These are phyloP conservation scores for Sporothrix variecibatus DNA, from an alignment of 2,329 filamentous ascomycete species.

Conservation along the genomic window DNA sequence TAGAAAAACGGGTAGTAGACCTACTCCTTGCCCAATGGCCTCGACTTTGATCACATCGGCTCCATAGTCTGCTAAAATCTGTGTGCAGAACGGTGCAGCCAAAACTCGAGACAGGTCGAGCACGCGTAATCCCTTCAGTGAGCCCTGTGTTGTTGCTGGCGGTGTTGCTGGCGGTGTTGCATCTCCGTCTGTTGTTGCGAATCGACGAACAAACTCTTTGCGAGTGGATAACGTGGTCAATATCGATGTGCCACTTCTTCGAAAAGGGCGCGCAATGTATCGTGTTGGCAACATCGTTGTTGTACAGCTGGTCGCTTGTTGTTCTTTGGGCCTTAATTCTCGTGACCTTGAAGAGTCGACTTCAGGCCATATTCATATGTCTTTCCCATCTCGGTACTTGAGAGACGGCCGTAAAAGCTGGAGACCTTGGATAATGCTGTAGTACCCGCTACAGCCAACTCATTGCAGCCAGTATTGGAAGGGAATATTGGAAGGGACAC, in stretches of 20 bases:
- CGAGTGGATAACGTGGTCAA: background rate
- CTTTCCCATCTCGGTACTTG: too few species aligned
- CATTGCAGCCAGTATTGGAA: too few species aligned
- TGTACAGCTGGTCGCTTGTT: background rate
- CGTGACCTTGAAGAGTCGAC: too few species aligned
- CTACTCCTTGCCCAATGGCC: conserved; percentile 70
- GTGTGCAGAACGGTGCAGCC: conserved; percentile 96
- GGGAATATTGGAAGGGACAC: too few species aligned
- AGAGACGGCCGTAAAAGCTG: too few species aligned
- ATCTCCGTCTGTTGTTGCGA: background rate
- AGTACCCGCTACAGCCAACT: too few species aligned
- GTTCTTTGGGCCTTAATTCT: too few species aligned
- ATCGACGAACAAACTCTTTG: background rate
- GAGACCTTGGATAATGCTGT: too few species aligned
- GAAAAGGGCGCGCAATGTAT: background rate
- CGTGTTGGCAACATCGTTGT: background rate
- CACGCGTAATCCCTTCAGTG: conserved; percentile 82
- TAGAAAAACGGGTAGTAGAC: background rate
- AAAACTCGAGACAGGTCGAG: conserved; percentile 96
- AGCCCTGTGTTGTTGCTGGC: conserved; percentile 43
- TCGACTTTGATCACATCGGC: conserved; percentile 98
- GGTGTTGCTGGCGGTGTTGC: background rate
- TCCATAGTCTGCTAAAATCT: conserved; percentile 92
- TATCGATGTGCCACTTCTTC: background rate
- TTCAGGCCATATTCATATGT: too few species aligned